Evolutionary conservation across 73 alveolate genomes (phyloP), one percentile per base, ranked within the genome.

Genomic region (Paramecium sonneborni): DNA sequence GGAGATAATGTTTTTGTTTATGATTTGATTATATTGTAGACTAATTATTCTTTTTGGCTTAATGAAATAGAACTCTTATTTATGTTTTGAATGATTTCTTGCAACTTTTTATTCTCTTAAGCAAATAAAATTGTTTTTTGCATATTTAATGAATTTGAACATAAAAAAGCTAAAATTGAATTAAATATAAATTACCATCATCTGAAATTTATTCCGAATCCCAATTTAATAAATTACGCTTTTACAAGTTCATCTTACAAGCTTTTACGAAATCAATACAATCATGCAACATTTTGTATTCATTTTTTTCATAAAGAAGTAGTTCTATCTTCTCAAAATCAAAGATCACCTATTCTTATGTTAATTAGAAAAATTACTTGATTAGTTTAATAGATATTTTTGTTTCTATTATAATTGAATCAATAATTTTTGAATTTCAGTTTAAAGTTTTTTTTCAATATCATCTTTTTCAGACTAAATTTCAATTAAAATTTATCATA

Each of bases 321-420:
- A 79, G 55, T 79, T 79, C 90, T 24, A 79, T 43, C 32, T 41
- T 79, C 44, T 79, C 90, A 23, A 79, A 39, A 79, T 79, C 90
- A 62, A 62, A 62, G 84, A 62, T 62, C 39, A 32, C 84, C 84
- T 62, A 62, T 32, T 62, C 84, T 62, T 62, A 8, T 52, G 84
- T 62, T 11, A 30, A 6, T 72, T 15, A 10, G 0, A 34, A 3
- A 14, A 34, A 12, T 8, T 72, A 35, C 86, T 72, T 37, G 32
- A 14, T 41, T 72, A 72, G 11, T 35, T 18, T 72, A 28, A 9
- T 11, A 72, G 11, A 35, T 14, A 35, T 38, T 35, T 72, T 38
- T 72, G 12, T 21, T 37, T 72, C 57, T 72, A 30, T 35, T 23
- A 35, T 35, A 72, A 38, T 72, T 72, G 24, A 34, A 8, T 72